Base-by-base conservation (phyloP, 148 eudicot species). In the Rhododendron simsii region DNA sequence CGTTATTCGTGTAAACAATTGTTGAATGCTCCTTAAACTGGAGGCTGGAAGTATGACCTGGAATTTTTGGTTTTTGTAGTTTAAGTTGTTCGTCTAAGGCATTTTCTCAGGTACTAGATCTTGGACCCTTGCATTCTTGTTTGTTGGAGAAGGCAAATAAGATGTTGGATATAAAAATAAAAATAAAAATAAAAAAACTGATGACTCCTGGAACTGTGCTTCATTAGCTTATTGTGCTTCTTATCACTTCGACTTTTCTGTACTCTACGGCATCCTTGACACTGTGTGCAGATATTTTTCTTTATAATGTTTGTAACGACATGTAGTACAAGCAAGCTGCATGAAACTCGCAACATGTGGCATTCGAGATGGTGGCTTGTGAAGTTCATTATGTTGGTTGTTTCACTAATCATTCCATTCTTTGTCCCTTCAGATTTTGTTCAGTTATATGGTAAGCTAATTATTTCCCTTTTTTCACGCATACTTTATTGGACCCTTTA, bases 301-400 rank as follows among this genome's bases (percentile, higher is more conserved):
- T 89, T 92, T 85, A 18, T 90, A 71, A 95, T 96, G 98, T 93
- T 96, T 89, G 83, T 95, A 41, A 90, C 95, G 48, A 95, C 99
- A 80, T 78, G 87, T 80, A 85, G 85, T 81, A 90, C 96, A 65
- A 90, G 87, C 82, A 96, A 95, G 89, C 86, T 96, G 81, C 57
- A 89, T 28, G 94, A 94, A 82, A 84, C 89, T 87, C 91, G 96
- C 37, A 93, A 88, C 83, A 87, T 85, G 30, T 94, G 99, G 98
- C 99, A 96, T 86, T 92, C 95, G 61, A 92, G 95, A 85, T 92
- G 94, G 92, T 96, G 99, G 99, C 87, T 89, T 28, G 76, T 87
- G 39, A 96, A 96, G 88, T 82, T 80, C 30, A 20, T 90, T 26
- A 86, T 94, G 45, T 88, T 94, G 92, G 87, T 92, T 78, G 74